Conservation (phyloP, 805 yeast species). For the Myxozyma melibiosi region DNA sequence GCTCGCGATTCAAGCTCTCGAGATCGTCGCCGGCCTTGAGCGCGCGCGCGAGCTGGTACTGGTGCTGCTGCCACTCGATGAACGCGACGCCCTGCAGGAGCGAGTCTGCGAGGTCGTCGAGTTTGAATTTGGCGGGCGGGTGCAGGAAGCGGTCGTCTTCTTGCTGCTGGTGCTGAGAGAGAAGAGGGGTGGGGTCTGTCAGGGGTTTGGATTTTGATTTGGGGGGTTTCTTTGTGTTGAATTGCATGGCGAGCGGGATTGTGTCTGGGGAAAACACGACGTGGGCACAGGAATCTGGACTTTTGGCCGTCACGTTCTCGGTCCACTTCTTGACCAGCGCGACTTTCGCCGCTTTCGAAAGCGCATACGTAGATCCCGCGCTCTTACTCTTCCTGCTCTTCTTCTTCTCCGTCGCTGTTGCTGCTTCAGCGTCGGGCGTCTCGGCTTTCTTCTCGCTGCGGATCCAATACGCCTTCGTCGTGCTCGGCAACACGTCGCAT, state of each 20-base stretch:
- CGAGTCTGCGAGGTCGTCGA: constrained; percentile 64
- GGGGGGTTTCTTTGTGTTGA: neutral
- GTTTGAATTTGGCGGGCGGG: constrained; percentile 48
- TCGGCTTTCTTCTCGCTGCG: neutral
- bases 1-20: neutral
- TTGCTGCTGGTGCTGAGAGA: neutral
- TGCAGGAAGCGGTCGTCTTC: too few species aligned
- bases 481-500: constrained; percentile 1
- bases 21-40: constrained; percentile 7
- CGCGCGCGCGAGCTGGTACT: constrained; percentile 9
- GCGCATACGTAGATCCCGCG: constrained; percentile 7
- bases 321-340: constrained; percentile 14
- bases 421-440: neutral
- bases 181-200: too few species aligned
- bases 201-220: too few species aligned
- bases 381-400: too few species aligned
- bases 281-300: constrained; percentile 5
- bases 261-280: constrained; percentile 5
- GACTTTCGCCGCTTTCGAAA: constrained; percentile 13
- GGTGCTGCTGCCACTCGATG: constrained; percentile 45
- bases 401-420: neutral
- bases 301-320: neutral
- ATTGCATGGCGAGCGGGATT: constrained; percentile 7
- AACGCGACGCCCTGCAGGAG: constrained; percentile 55
- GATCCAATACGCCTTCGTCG: constrained; percentile 16